Base-by-base conservation (phyloP, 1,139 yeast species). In the Suhomyces choctaworum region DNA sequence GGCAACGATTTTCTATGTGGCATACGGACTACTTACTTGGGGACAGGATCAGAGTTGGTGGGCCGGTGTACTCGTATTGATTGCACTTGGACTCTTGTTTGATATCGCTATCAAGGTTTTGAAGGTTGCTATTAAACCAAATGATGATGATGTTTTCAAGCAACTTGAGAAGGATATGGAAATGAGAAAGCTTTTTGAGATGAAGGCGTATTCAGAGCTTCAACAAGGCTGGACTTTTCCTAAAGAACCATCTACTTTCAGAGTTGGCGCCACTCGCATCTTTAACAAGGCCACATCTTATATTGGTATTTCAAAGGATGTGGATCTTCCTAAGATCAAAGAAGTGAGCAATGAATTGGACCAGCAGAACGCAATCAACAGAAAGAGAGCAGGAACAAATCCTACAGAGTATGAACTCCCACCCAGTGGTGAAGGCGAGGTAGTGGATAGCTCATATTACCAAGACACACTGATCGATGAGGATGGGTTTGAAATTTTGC, bases 21-120 rank as follows among this genome's bases (percentile, higher is more conserved):
- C 73, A 9, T 71, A 77, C 45, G 95, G 92, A 1, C 66, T 92
- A 31, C 63, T 74, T 34, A 76, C 77, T 30, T 89, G 88, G 67
- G 98, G 98, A 9, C 62, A 50, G 15, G 97, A 92, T 53, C 59
- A 70, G 15, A 73, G 86, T 2, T 92, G 92, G 80, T 92, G 98
- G 98, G 85, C 89, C 1, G 60, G 86, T 0, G 64, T 87, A 22
- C 52, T 88, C 22, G 70, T 78, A 2, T 53, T 82, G 10, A 58
- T 71, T 5, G 65, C 78, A 0, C 61, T 85, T 33, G 84, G 90
- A 1, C 48, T 85, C 7, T 60, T 81, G 29, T 64, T 85, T 45
- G 97, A 92, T 53, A 59, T 86, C 19, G 55, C 82, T 5, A 55
- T 78, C 36, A 80, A 83, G 45, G 72, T 82, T 1, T 52, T 80